Conservation (phyloP, 257 asterid species). For the Solanum ossicruentum region DNA sequence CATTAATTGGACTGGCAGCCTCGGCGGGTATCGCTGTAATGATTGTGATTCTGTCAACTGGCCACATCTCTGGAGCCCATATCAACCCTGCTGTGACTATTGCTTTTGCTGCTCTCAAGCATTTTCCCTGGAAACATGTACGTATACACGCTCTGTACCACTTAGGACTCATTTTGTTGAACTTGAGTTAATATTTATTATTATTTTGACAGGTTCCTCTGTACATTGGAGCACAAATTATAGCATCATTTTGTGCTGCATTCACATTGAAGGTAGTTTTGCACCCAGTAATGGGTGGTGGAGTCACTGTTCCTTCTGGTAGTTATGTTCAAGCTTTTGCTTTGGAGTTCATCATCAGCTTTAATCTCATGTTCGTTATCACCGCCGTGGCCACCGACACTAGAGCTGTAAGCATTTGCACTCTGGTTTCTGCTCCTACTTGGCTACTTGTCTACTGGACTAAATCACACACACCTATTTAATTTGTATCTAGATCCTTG, state of each 20-base stretch:
- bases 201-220: constrained; percentile 44
- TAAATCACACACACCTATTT: background rate
- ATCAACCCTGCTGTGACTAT: constrained; percentile 82
- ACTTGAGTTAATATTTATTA: background rate
- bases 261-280: constrained; percentile 45
- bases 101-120: constrained; percentile 77
- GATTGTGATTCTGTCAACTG: constrained; percentile 81
- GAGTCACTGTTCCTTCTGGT: constrained; percentile 60
- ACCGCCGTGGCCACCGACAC: constrained; percentile 90
- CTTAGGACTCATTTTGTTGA: background rate
- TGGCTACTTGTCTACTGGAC: background rate
- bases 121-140: constrained; percentile 86
- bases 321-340: constrained; percentile 58
- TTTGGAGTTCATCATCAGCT: constrained; percentile 64
- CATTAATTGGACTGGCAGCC: constrained; percentile 58
- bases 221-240: constrained; percentile 63
- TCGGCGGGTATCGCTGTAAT: constrained; percentile 81
- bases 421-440: background rate
- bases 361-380: constrained; percentile 89
- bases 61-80: constrained; percentile 96
- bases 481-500: background rate
- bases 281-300: constrained; percentile 69
- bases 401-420: constrained; percentile 55
- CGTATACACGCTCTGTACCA: background rate
- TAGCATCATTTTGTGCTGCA: constrained; percentile 59